A percentile compares a stretch with the other conserved stretches of the same genome.
Evolutionary conservation across 1,139 yeast species (phyloP).

Genomic region (Meyerozyma smithsonii): DNA sequence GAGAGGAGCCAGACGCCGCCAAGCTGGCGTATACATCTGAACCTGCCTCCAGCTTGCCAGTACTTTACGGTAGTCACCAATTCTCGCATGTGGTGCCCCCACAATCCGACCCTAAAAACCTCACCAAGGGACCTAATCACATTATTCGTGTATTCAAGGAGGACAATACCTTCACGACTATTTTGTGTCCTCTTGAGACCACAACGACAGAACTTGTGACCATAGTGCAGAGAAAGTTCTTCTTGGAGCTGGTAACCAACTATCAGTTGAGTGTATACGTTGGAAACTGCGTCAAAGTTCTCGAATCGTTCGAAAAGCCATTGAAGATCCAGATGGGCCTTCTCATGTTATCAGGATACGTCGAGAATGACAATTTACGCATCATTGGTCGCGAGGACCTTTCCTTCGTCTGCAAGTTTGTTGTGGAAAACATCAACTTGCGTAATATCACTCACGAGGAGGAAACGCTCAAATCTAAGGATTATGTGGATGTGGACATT

Average conservation of each 20-base stretch:
- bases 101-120: conserved; percentile 13
- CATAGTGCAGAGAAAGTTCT: conserved; percentile 70
- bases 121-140: conserved; percentile 36
- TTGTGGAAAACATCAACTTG: conserved; percentile 66
- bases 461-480: conserved; percentile 58
- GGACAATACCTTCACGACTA: conserved; percentile 79
- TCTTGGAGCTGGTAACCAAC: conserved; percentile 63
- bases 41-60: conserved; percentile 21
- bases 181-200: conserved; percentile 70
- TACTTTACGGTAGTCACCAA: conserved; percentile 33
- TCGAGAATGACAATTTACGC: conserved; percentile 66
- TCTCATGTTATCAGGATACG: conserved; percentile 74
- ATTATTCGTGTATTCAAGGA: conserved; percentile 69
- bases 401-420: conserved; percentile 80
- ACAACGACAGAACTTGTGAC: conserved; percentile 72
- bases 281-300: conserved; percentile 73
- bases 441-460: conserved; percentile 66
- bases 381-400: conserved; percentile 86
- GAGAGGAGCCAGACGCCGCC: conserved; percentile 2
- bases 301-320: conserved; percentile 74
- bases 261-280: conserved; percentile 76
- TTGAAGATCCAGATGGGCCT: conserved; percentile 71
- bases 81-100: conserved; percentile 20
- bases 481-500: conserved; percentile 72
- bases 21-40: conserved; percentile 5